Conservation (phyloP, 495 filamentous ascomycete genomes). For the Cercophora samala region DNA sequence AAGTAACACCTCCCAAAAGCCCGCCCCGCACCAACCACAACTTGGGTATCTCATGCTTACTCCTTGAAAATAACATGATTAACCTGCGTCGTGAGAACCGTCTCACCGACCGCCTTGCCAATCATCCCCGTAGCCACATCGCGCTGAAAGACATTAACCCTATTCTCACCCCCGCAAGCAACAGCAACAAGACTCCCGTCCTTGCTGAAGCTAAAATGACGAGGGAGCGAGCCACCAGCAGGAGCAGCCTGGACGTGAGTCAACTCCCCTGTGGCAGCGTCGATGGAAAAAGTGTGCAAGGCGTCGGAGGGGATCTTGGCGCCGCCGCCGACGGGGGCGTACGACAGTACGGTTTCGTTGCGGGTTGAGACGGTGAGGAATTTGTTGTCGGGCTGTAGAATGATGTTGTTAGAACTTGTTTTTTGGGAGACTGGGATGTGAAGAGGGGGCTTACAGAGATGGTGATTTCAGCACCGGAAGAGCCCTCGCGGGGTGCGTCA, state of each 20-base stretch:
- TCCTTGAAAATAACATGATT: slow-evolving; percentile 64
- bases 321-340: slow-evolving; percentile 37
- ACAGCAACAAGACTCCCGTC: slow-evolving; percentile 59
- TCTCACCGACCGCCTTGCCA: slow-evolving; percentile 47
- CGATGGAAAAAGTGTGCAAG: slow-evolving; percentile 46
- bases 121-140: slow-evolving; percentile 55
- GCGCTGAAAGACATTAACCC: slow-evolving; percentile 58
- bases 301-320: slow-evolving; percentile 46
- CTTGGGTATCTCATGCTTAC: slow-evolving; percentile 18
- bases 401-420: slow-evolving; percentile 6
- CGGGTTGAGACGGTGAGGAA: slow-evolving; percentile 66
- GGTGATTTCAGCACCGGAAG: slow-evolving; percentile 56
- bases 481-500: slow-evolving; percentile 32
- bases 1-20: not conserved
- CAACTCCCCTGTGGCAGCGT: slow-evolving; percentile 47
- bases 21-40: not conserved
- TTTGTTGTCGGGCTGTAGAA: slow-evolving; percentile 51
- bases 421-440: not conserved
- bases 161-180: slow-evolving; percentile 55
- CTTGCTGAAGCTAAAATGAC: slow-evolving; percentile 64
- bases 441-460: slow-evolving; percentile 50
- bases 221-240: slow-evolving; percentile 57
- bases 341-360: slow-evolving; percentile 50
- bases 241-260: slow-evolving; percentile 49
- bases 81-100: slow-evolving; percentile 50